Evolutionary conservation across 495 filamentous ascomycete species (phyloP).

Genomic region (Talaromyces stipitatus): DNA sequence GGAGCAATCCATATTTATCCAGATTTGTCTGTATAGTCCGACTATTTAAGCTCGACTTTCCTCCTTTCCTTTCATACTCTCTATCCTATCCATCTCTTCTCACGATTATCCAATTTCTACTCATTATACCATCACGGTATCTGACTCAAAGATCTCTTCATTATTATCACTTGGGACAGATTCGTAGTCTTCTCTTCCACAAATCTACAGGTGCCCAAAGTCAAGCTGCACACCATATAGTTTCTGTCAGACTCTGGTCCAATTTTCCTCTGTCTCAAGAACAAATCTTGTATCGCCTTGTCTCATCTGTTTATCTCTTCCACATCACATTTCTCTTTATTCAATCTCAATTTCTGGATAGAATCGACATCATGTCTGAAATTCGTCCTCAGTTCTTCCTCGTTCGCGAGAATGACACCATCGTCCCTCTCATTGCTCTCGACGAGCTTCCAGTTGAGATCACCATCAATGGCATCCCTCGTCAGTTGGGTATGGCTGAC

Average conservation of each 20-base stretch:
- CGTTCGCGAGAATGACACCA: constrained; percentile 46
- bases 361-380: constrained; percentile 16
- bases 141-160: neutral
- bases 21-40: neutral
- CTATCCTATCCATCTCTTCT: constrained; percentile 5
- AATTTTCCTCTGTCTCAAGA: constrained; percentile 7
- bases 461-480: constrained; percentile 26
- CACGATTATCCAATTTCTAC: constrained; percentile 5
- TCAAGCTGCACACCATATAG: neutral
- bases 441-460: constrained; percentile 51
- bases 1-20: neutral
- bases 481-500: constrained; percentile 22
- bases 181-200: neutral
- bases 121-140: neutral
- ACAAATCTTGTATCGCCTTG: constrained; percentile 6
- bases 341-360: constrained; percentile 6
- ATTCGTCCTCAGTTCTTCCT: constrained; percentile 44
- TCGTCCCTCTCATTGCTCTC: constrained; percentile 56
- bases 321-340: neutral
- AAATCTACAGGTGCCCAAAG: neutral
- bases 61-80: neutral
- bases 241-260: neutral
- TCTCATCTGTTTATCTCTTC: constrained; percentile 8
- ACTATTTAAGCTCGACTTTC: neutral
- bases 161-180: neutral